Conservation (phyloP, 257 asterid species). For the Verbena officinalis region DNA sequence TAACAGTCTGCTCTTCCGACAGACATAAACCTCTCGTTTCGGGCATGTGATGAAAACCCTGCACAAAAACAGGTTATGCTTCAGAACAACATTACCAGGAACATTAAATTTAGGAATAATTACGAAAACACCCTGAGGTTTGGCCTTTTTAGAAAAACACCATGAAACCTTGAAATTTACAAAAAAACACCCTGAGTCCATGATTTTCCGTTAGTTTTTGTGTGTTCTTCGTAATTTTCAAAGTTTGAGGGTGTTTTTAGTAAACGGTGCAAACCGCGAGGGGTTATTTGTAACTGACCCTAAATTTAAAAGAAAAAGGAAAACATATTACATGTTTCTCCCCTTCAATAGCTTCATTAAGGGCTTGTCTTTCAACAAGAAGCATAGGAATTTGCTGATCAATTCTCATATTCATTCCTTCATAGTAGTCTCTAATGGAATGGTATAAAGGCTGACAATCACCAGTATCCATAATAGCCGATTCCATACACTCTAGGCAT, state of each 20-base stretch:
- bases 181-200: no score
- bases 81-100: background rate
- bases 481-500: slow-evolving; percentile 83
- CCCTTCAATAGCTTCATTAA: slow-evolving; percentile 81
- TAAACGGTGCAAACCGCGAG: no score
- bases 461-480: slow-evolving; percentile 77
- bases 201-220: no score
- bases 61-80: slow-evolving; percentile 4
- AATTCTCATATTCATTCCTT: slow-evolving; percentile 78
- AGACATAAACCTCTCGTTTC: slow-evolving; percentile 81
- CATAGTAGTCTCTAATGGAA: slow-evolving; percentile 70
- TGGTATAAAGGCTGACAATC: slow-evolving; percentile 78
- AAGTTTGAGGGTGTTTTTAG: no score
- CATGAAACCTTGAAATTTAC: no score
- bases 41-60: slow-evolving; percentile 88
- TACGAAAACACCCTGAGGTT: no score
- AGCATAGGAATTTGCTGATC: slow-evolving; percentile 81
- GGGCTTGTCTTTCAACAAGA: slow-evolving; percentile 77
- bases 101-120: background rate
- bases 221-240: no score
- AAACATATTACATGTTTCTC: slow-evolving; percentile 55
- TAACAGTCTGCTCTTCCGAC: slow-evolving; percentile 76
- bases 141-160: no score
- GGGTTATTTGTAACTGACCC: no score
- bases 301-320: no score